Evolutionary conservation across 129 eudicot species (phyloP), one percentile per base, ranked within the genome.

Genomic region (Tanacetum coccineum): DNA sequence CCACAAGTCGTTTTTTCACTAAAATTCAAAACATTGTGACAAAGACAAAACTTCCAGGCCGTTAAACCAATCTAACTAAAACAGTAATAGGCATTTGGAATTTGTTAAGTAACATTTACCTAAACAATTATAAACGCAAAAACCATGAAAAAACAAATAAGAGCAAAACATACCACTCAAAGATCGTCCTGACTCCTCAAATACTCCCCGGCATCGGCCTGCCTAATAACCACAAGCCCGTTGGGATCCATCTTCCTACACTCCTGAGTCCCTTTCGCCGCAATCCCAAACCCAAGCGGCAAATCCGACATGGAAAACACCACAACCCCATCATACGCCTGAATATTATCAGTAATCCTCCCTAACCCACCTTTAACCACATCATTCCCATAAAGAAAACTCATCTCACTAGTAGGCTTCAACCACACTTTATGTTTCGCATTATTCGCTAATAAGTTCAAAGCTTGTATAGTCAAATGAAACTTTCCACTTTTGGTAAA

Each of bases 381-480:
- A 69, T 87, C 81, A 64, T 94, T 94, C 11, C 99, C 99, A 9
- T 94, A 94, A 79, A 94, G 65, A 25, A 94, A 89, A 6, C 90
- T 81, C 99, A 89, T 89, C 68, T 94, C 99, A 0, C 90, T 79
- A 1, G 93, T 87, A 64, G 99, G 99, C 77, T 94, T 94, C 4
- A 94, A 82, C 99, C 99, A 94, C 1, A 94, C 99, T 68, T 93
- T 93, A 58, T 88, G 98, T 74, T 88, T 93, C 0, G 98, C 86
- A 55, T 88, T 80, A 3, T 89, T 82, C 3, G 98, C 95, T 15
- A 93, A 44, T n/a, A 93, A 12, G 26, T 80, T 79, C 65, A 93
- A 66, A 6, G 86, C 30, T 36, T 88, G 96, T 15, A 93, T 78
- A 1, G 98, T 93, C 39, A 93, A 79, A 62, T 84, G 95, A 55